phyloP scores from a whole-genome alignment of 768 basidiomycete species.

The Gloeopeniophorella convolvens region DNA sequence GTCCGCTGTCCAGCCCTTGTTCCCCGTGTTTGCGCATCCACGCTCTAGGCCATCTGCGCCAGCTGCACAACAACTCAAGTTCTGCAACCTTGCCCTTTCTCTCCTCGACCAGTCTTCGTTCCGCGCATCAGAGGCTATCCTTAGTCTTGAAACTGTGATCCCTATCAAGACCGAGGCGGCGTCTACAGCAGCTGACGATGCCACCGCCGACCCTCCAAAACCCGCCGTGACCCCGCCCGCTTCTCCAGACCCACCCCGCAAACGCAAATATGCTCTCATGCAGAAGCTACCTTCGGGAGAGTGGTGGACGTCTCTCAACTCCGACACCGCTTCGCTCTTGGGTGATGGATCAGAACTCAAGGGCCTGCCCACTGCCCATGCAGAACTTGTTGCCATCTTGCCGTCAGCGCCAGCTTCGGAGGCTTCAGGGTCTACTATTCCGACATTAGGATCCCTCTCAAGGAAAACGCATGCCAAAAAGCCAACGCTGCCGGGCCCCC shows the following conservation, averaged over 20 bases:
- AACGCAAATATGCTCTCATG: slow-evolving; percentile 65
- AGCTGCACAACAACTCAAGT: slow-evolving; percentile 63
- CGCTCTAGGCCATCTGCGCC: slow-evolving; percentile 57
- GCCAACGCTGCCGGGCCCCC: slow-evolving; percentile 40
- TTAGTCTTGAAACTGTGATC: slow-evolving; percentile 42
- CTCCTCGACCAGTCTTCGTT: slow-evolving; percentile 67
- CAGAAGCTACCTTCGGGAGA: slow-evolving; percentile 73
- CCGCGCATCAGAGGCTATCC: slow-evolving; percentile 38
- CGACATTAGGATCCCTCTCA: slow-evolving; percentile 55
- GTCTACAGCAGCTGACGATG: slow-evolving; percentile 12
- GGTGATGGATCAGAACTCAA: slow-evolving; percentile 38
- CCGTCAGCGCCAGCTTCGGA: slow-evolving; percentile 44
- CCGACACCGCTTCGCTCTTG: slow-evolving; percentile 32
- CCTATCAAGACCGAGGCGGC: slow-evolving; percentile 21
- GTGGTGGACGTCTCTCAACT: slow-evolving; percentile 71
- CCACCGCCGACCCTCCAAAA: slow-evolving; percentile 26
- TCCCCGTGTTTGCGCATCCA: slow-evolving; percentile 61
- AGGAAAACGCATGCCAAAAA: slow-evolving; percentile 35
- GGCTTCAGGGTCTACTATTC: slow-evolving; percentile 24
- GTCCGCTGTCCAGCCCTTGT: slow-evolving; percentile 60
- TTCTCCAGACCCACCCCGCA: slow-evolving; percentile 18
- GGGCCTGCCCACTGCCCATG: slow-evolving; percentile 53
- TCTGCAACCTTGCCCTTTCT: slow-evolving; percentile 66
- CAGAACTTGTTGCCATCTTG: slow-evolving; percentile 70
- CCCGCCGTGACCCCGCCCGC: slow-evolving; percentile 28